A percentile compares a stretch with the other conserved stretches of the same genome.
Evolutionary conservation across 805 yeast species (phyloP).

Genomic region (Candida jianshihensis): DNA sequence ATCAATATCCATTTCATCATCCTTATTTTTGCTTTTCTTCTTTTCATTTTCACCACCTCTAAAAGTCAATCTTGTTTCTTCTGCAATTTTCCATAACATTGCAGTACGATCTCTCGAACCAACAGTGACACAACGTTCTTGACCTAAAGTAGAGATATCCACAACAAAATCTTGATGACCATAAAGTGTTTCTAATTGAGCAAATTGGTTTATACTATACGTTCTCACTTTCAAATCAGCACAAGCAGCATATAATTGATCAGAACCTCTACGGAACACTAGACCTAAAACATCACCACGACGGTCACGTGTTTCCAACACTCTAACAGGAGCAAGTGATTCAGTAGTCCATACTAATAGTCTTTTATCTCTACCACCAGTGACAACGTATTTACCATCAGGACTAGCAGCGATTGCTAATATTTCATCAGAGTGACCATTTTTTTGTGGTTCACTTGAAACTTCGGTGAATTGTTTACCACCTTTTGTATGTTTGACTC

Average conservation of each 20-base stretch:
- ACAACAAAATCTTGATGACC: constrained; percentile 92
- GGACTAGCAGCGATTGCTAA: constrained; percentile 76
- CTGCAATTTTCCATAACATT: constrained; percentile 94
- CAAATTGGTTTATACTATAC: constrained; percentile 74
- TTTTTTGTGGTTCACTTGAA: constrained; percentile 40
- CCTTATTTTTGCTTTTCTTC: constrained; percentile 27
- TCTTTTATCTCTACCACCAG: constrained; percentile 83
- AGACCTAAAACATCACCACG: constrained; percentile 68
- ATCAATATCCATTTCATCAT: constrained; percentile 24
- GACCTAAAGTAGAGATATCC: constrained; percentile 72
- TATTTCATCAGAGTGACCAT: constrained; percentile 75
- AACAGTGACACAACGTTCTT: constrained; percentile 92
- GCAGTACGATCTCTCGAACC: constrained; percentile 95
- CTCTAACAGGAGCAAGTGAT: constrained; percentile 66
- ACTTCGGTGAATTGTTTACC: constrained; percentile 41
- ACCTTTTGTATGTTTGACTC: constrained; percentile 59
- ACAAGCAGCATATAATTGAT: constrained; percentile 86
- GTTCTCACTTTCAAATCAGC: constrained; percentile 89
- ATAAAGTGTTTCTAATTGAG: constrained; percentile 84
- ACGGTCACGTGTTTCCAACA: constrained; percentile 65
- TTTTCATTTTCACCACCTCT: constrained; percentile 71
- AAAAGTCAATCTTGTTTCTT: constrained; percentile 88
- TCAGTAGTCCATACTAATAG: constrained; percentile 84
- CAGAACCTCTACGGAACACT: constrained; percentile 71
- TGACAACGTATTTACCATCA: constrained; percentile 82